Evolutionary conservation across 2,329 filamentous ascomycete species (phyloP).

Genomic region (Hymenoscyphus fructigenus): DNA sequence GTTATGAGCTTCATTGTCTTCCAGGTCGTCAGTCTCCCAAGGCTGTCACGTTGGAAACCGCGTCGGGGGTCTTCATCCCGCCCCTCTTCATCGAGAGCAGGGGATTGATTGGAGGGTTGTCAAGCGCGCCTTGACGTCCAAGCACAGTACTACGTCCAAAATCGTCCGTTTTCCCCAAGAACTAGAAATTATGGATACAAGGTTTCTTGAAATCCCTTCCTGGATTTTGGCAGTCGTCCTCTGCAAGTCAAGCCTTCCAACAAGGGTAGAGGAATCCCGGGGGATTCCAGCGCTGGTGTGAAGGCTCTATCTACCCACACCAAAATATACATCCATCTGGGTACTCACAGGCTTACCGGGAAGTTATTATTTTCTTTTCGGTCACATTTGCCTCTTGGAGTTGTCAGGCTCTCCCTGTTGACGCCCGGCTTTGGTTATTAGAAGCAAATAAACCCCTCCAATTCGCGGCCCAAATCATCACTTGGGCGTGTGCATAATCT

Average conservation of each 20-base stretch:
- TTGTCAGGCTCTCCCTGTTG: not conserved
- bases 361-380: not conserved
- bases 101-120: too few relatives aligned
- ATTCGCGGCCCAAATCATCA: not conserved
- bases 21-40: too few relatives aligned
- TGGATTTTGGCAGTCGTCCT: not conserved
- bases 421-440: not conserved
- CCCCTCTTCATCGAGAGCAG: too few relatives aligned
- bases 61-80: too few relatives aligned
- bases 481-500: not conserved
- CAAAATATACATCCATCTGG: not conserved
- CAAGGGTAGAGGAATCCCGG: not conserved
- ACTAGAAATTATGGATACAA: too few relatives aligned
- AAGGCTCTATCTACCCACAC: not conserved
- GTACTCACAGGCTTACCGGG: not conserved
- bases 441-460: not conserved
- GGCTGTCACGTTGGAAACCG: too few relatives aligned
- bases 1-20: too few relatives aligned
- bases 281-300: not conserved
- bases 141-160: too few relatives aligned
- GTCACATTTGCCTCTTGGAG: not conserved
- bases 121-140: too few relatives aligned
- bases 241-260: not conserved
- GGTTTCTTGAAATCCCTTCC: too few relatives aligned
- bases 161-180: too few relatives aligned